These are phyloP conservation scores for Aspergillus tamarii DNA, from an alignment of 2,329 filamentous ascomycete genomes.

Conservation along the genomic window DNA sequence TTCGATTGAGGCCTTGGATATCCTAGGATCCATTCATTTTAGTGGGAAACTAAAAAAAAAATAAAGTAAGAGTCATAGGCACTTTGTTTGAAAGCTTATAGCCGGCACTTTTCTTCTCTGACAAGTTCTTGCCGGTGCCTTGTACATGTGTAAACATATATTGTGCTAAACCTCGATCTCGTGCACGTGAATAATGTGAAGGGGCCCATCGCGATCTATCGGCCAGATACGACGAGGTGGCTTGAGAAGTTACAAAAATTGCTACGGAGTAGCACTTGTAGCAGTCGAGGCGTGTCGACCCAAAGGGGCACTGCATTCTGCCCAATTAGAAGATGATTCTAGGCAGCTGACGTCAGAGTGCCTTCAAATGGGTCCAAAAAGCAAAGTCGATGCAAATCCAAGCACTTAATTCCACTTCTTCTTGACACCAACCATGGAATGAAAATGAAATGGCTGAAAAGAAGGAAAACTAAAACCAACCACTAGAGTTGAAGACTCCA, in stretches of 20 bases:
- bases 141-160: neutral
- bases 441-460: neutral
- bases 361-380: neutral
- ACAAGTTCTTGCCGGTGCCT: neutral
- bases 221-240: neutral
- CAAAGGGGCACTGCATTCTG: neutral
- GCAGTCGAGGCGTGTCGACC: neutral
- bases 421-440: neutral
- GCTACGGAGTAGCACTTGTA: neutral
- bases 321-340: neutral
- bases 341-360: neutral
- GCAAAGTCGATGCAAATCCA: neutral
- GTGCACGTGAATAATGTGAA: neutral
- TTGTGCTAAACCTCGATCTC: neutral
- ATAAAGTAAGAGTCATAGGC: neutral
- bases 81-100: neutral
- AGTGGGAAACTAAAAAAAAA: slow-evolving; percentile 2
- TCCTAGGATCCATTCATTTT: neutral
- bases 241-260: neutral
- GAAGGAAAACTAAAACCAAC: neutral
- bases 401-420: neutral
- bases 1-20: neutral
- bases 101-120: neutral
- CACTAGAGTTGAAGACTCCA: neutral
- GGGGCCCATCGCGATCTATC: neutral